phyloP scores from a whole-genome alignment of 441 rosid genomes.

The Iberis amara region DNA sequence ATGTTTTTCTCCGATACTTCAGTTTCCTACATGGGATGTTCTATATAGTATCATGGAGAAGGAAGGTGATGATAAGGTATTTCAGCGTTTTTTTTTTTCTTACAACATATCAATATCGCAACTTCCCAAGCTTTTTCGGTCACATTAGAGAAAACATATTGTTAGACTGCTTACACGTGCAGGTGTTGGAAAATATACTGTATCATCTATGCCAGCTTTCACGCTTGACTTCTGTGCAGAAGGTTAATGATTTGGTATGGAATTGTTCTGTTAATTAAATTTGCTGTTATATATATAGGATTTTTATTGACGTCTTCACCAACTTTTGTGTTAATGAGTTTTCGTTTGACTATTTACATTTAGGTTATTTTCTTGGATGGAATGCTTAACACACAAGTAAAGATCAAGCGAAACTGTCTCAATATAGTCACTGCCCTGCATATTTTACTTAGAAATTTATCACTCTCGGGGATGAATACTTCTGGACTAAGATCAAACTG shows the following conservation, averaged over 20 bases:
- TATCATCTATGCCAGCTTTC: constrained; percentile 57
- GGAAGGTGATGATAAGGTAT: constrained; percentile 69
- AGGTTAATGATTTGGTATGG: constrained; percentile 63
- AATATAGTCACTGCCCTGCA: constrained; percentile 52
- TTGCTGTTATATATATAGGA: constrained; percentile 18
- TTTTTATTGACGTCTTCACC: constrained; percentile 10
- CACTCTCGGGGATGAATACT: constrained; percentile 35
- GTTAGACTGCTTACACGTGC: constrained; percentile 28
- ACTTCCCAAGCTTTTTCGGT: constrained; percentile 20
- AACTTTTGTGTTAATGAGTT: constrained; percentile 18
- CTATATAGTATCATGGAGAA: constrained; percentile 55
- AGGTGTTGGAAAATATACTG: constrained; percentile 68
- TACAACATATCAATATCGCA: constrained; percentile 21
- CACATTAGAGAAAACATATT: constrained; percentile 20
- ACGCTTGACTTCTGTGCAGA: constrained; percentile 48
- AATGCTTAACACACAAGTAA: constrained; percentile 47
- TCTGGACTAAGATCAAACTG: constrained; percentile 28
- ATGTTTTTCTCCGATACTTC: constrained; percentile 55
- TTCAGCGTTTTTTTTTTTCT: constrained; percentile 16
- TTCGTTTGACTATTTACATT: constrained; percentile 15
- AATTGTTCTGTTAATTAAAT: constrained; percentile 17
- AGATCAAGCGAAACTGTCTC: constrained; percentile 63
- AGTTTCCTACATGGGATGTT: constrained; percentile 60
- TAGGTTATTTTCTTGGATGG: constrained; percentile 59
- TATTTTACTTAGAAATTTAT: constrained; percentile 44